A percentile compares a stretch with the other conserved stretches of the same genome.
Evolutionary conservation across 1,284 basidiomycete species (phyloP).

Genomic region (Pascua guehoae): DNA sequence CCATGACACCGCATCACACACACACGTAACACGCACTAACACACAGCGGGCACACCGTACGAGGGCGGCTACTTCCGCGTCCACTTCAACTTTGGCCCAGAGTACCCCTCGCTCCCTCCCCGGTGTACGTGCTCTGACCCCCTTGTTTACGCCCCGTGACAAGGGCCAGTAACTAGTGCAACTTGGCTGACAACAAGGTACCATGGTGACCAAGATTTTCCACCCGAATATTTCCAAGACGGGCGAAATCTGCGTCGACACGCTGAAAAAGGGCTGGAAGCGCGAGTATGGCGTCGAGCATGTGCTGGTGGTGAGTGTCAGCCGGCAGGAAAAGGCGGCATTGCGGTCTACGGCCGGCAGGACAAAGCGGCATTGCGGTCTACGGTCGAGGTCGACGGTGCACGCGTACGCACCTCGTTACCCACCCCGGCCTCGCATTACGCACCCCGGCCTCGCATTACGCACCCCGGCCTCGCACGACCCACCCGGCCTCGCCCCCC

Average conservation of each 20-base stretch:
- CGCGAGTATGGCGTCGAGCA: conserved; percentile 84
- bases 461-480: neutral
- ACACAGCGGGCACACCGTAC: conserved; percentile 79
- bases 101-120: conserved; percentile 84
- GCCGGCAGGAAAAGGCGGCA: neutral
- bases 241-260: conserved; percentile 96
- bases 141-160: too few species aligned
- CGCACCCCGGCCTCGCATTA: too few species aligned
- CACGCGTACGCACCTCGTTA: too few species aligned
- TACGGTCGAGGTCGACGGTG: too few species aligned
- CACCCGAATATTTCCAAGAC: conserved; percentile 87
- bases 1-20: neutral
- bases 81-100: conserved; percentile 74
- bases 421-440: too few species aligned
- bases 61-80: conserved; percentile 81
- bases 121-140: conserved; percentile 80
- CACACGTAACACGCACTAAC: neutral
- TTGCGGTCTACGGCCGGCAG: neutral
- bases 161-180: neutral
- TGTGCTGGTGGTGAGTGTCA: conserved; percentile 64
- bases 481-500: too few species aligned
- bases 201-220: conserved; percentile 89
- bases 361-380: neutral
- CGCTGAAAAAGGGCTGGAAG: conserved; percentile 95
- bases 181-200: conserved; percentile 60